phyloP scores from a whole-genome alignment of 2,329 filamentous ascomycete species.

The Rutstroemia sp. region DNA sequence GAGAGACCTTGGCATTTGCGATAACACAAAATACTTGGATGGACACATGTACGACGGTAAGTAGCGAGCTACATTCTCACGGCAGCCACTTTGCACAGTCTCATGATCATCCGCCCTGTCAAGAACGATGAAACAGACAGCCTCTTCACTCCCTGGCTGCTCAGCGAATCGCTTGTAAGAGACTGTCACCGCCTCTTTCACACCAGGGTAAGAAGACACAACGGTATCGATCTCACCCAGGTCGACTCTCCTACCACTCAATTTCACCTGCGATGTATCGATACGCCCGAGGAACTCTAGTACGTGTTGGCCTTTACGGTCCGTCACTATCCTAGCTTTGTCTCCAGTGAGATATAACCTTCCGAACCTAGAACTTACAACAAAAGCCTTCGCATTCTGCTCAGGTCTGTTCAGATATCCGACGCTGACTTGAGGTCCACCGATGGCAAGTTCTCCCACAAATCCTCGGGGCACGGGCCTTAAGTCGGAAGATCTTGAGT shows the following conservation, averaged over 20 bases:
- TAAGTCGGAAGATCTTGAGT: conserved; percentile 9
- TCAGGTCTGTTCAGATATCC: conserved; percentile 12
- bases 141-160: conserved; percentile 1
- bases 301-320: conserved; percentile 34
- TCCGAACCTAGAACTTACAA: conserved; percentile 11
- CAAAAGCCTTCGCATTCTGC: conserved; percentile 11
- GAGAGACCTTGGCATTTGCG: conserved; percentile 1
- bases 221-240: conserved; percentile 46
- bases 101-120: neutral
- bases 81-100: neutral
- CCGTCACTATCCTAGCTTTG: conserved; percentile 41
- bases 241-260: conserved; percentile 57
- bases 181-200: conserved; percentile 2
- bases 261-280: conserved; percentile 53
- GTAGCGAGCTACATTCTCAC: neutral
- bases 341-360: conserved; percentile 40
- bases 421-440: conserved; percentile 9
- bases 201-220: neutral
- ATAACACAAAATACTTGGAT: neutral
- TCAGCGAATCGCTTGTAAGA: conserved; percentile 1
- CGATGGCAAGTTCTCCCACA: conserved; percentile 12
- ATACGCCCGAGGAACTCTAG: conserved; percentile 55
- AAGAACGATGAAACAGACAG: neutral
- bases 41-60: neutral
- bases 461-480: conserved; percentile 5